phyloP scores from a whole-genome alignment of 805 yeast species.

The Suhomyces canberraensis region DNA sequence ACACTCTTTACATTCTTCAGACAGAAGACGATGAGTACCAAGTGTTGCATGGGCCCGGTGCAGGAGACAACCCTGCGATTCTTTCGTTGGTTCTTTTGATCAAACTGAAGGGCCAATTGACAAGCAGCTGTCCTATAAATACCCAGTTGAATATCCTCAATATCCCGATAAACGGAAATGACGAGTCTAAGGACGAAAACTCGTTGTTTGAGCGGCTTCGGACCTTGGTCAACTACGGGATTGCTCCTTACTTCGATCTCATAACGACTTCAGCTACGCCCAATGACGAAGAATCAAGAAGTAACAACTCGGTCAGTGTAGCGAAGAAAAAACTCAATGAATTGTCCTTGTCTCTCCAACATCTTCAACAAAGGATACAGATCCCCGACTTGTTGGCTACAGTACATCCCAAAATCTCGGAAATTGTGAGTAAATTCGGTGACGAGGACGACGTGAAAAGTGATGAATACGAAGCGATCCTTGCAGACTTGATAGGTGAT shows the following conservation, averaged over 20 bases:
- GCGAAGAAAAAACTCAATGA: conserved; percentile 68
- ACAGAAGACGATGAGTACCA: conserved; percentile 7
- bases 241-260: conserved; percentile 67
- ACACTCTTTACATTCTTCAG: conserved; percentile 19
- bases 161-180: conserved; percentile 22
- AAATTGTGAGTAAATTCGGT: conserved; percentile 8
- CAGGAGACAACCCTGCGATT: conserved; percentile 2
- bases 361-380: conserved; percentile 63
- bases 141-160: conserved; percentile 33
- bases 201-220: conserved; percentile 51
- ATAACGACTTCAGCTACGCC: conserved; percentile 17
- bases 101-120: conserved; percentile 38
- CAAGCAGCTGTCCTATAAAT: conserved; percentile 17
- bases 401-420: conserved; percentile 48
- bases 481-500: conserved; percentile 42
- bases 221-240: conserved; percentile 57
- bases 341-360: conserved; percentile 61
- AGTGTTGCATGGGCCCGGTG: conserved; percentile 9
- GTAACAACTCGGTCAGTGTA: conserved; percentile 22
- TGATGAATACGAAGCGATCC: conserved; percentile 13
- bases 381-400: conserved; percentile 58
- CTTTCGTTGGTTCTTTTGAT: conserved; percentile 37
- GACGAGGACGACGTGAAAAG: conserved; percentile 8
- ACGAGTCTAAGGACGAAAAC: conserved; percentile 8
- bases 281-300: conserved; percentile 7